Conservation (phyloP, 805 yeast species). For the Candida corydali region DNA sequence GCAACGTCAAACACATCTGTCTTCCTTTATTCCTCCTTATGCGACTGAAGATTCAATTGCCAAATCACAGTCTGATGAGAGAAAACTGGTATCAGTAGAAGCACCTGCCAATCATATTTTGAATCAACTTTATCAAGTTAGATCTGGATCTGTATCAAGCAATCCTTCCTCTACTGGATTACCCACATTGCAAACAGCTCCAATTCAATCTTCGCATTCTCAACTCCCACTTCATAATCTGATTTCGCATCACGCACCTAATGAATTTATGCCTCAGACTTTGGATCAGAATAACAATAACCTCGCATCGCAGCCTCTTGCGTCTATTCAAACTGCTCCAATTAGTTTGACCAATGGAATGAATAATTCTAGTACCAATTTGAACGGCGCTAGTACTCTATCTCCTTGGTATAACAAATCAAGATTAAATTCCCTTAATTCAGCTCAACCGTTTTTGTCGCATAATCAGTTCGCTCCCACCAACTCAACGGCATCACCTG, state of each 20-base stretch:
- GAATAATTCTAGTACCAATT: not conserved
- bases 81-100: constrained; percentile 3
- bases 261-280: constrained; percentile 6
- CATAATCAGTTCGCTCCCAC: constrained; percentile 2
- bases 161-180: constrained; percentile 6
- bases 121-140: constrained; percentile 33
- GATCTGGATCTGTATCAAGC: constrained; percentile 17
- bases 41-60: constrained; percentile 2
- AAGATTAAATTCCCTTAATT: constrained; percentile 9
- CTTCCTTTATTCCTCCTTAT: not conserved
- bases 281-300: not conserved
- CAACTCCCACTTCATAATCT: not conserved
- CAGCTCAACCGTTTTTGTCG: constrained; percentile 5
- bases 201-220: not conserved
- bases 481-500: constrained; percentile 3
- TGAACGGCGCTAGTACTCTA: constrained; percentile 1
- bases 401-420: constrained; percentile 12
- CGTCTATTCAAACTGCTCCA: constrained; percentile 4
- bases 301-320: not conserved
- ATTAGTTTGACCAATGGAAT: constrained; percentile 2
- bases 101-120: constrained; percentile 21
- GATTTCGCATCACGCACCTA: not conserved
- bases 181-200: constrained; percentile 2
- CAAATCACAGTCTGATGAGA: constrained; percentile 4
- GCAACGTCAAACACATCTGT: not conserved